phyloP scores from a whole-genome alignment of 208 protist species.

The Trypanosoma congolense region DNA sequence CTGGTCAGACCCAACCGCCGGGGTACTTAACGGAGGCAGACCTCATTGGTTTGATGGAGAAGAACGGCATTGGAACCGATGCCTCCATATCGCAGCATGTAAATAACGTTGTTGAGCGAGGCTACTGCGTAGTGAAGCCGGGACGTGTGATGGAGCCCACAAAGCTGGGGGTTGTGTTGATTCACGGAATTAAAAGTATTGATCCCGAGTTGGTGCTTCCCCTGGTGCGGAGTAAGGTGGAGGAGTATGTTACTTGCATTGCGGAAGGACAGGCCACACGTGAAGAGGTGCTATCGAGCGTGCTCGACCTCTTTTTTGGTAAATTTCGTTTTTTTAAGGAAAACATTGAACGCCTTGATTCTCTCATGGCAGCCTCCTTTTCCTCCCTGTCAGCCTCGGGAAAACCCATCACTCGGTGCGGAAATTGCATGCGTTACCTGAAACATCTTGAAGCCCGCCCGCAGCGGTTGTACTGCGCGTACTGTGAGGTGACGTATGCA shows the following conservation, averaged over 20 bases:
- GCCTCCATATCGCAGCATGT: conserved; percentile 99
- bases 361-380: conserved; percentile 93
- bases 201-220: conserved; percentile 93
- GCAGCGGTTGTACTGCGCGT: conserved; percentile 90
- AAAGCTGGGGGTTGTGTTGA: conserved; percentile 90
- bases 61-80: conserved; percentile 98
- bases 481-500: conserved; percentile 90
- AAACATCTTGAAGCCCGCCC: conserved; percentile 81
- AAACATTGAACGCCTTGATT: conserved; percentile 91
- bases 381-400: conserved; percentile 69
- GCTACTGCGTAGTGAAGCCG: conserved; percentile 84
- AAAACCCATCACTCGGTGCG: conserved; percentile 87
- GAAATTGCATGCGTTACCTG: conserved; percentile 90
- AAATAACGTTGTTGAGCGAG: conserved; percentile 92
- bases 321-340: conserved; percentile 91
- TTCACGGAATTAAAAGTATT: conserved; percentile 92
- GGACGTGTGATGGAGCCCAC: conserved; percentile 90
- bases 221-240: conserved; percentile 86
- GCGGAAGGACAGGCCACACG: conserved; percentile 84
- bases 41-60: conserved; percentile 97
- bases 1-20: conserved; percentile 90
- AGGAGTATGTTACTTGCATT: conserved; percentile 91
- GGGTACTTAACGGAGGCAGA: conserved; percentile 96
- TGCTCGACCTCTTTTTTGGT: conserved; percentile 74
- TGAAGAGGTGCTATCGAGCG: conserved; percentile 77